Evolutionary conservation across 2,329 filamentous ascomycete genomes (phyloP).

Genomic region (Coniochaeta ligniaria): DNA sequence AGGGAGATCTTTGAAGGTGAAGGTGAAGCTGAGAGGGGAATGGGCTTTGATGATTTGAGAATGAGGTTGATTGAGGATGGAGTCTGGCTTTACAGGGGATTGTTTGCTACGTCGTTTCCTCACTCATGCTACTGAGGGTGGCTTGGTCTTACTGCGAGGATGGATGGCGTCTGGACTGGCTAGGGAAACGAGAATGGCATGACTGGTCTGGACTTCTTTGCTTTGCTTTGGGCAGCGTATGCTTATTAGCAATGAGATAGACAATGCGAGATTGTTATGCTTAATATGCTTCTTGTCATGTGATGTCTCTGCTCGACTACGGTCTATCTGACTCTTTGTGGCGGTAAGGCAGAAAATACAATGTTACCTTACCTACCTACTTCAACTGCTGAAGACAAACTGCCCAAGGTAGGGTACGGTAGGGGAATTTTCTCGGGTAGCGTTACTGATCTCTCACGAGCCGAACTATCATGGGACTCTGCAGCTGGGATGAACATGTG

Average conservation of each 20-base stretch:
- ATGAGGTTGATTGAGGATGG: no score
- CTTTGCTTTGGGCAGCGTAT: not conserved
- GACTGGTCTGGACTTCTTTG: not conserved
- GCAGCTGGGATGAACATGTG: slow-evolving; percentile 3
- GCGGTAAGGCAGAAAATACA: not conserved
- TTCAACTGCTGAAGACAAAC: no score
- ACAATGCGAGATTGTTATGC: not conserved
- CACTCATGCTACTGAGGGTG: not conserved
- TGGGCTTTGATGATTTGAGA: no score
- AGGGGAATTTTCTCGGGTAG: no score
- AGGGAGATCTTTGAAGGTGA: slow-evolving; percentile 36
- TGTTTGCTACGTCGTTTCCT: not conserved
- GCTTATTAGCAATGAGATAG: not conserved
- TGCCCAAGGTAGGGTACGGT: no score
- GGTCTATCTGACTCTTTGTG: not conserved
- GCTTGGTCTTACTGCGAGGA: not conserved
- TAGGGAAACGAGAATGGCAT: not conserved
- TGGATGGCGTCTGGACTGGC: not conserved
- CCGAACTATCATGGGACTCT: not conserved
- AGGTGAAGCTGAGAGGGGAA: not conserved
- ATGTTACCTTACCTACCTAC: not conserved
- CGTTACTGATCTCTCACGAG: not conserved
- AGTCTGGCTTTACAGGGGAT: not conserved
- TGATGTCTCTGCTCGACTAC: not conserved
- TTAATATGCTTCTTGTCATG: not conserved